Base-by-base conservation (phyloP, 2,329 filamentous ascomycete genomes). In the Ceratocystis ficicola region DNA sequence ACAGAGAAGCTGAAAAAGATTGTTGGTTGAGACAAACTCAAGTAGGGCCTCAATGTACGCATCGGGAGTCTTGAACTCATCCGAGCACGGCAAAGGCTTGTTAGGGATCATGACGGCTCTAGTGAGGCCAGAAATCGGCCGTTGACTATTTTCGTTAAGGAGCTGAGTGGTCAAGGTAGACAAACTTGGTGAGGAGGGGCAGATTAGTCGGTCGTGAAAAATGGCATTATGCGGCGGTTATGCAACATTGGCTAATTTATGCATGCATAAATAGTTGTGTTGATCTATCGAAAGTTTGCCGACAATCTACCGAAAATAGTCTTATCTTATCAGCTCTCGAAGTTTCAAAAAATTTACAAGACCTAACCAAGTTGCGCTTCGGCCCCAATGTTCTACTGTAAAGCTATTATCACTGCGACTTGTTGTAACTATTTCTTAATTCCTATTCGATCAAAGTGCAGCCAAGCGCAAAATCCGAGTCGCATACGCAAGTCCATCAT, bases 1-100 rank as follows among this genome's bases (percentile, higher is more conserved):
- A 73, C 91, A 96, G n/a, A 99, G 81, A 30, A 89, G 90, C 70
- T 90, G 88, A 70, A 96, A 91, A 1, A 90, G 79, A 65, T 86
- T 83, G 59, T 88, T 89, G 1, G 84, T 85, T 5, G 85, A 85
- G 1, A 86, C 83, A 71, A 97, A 96, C 22, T 84, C 74, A 30
- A 97, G 80, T 12, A 97, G 82, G 20, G 85, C 86, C 30, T 89
- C 80, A 62, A 96, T 82, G 74, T 96, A 99, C 64, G 85, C 82
- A 61, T 96, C 89, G 5, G 85, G 77, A 57, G 83, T 84, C 46
- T 78, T 73, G 78, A 93, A 96, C 71, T 84, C 83, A 63, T 85
- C 80, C 44, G 83, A 80, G 72, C 89, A 83, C 0, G 92, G 92
- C 28, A 96, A 80, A 12, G 79, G 78, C 64, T 78, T 79, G 41